Evolutionary conservation across 2,329 filamentous ascomycete genomes (phyloP).

Genomic region (Alternaria postmessia): DNA sequence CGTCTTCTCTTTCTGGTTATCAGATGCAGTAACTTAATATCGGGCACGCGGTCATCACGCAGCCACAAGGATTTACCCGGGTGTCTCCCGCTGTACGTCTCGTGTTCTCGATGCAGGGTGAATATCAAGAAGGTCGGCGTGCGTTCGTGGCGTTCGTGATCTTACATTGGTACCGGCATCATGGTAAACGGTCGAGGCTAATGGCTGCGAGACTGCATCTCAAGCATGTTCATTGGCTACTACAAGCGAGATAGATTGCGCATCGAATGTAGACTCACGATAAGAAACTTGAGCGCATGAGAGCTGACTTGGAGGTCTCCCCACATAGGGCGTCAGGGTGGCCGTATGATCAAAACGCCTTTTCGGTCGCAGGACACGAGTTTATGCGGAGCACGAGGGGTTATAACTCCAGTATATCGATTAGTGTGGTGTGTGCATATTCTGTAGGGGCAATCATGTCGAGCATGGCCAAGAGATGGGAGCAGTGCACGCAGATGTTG

Average conservation of each 20-base stretch:
- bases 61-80: neutral
- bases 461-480: neutral
- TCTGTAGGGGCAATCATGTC: neutral
- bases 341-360: neutral
- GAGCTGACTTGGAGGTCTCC: neutral
- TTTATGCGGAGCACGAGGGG: too few relatives aligned
- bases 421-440: neutral
- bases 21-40: neutral
- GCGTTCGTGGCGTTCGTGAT: slow-evolving; percentile 1
- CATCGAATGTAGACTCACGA: neutral
- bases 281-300: neutral
- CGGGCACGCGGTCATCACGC: neutral
- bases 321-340: neutral
- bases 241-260: neutral
- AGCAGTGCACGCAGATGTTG: neutral
- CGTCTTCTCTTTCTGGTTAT: neutral
- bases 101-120: neutral
- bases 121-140: neutral
- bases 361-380: neutral
- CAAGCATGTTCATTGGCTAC: neutral
- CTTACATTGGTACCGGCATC: neutral
- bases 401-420: neutral
- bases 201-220: neutral
- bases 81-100: neutral
- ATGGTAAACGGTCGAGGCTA: neutral